Evolutionary conservation across 805 yeast genomes (phyloP).

Genomic region (Cyberlindnera xylosilytica): DNA sequence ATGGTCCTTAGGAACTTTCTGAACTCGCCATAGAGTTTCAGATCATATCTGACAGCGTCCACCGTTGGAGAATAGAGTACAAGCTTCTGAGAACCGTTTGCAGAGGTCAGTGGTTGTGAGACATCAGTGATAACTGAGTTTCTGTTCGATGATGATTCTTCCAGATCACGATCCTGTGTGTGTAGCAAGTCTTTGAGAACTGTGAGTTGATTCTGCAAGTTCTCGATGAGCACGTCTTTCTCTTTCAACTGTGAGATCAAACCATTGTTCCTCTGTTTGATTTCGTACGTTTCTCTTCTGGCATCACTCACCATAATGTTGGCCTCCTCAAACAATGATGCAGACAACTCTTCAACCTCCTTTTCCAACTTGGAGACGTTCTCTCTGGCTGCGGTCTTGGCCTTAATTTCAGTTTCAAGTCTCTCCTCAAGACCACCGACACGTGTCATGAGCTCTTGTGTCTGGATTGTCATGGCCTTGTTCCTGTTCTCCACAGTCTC

Average conservation of each 20-base stretch:
- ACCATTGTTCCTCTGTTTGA: conserved; percentile 55
- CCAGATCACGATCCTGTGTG: conserved; percentile 37
- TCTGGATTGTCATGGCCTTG: conserved; percentile 30
- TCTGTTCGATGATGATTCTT: conserved; percentile 15
- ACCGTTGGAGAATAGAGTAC: conserved; percentile 40
- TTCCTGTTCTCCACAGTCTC: conserved; percentile 19
- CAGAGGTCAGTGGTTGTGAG: not conserved
- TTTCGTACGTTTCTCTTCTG: conserved; percentile 58
- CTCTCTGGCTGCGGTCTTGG: conserved; percentile 48
- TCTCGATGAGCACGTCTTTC: conserved; percentile 62
- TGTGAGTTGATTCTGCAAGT: conserved; percentile 62
- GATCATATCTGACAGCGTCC: conserved; percentile 40
- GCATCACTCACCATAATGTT: conserved; percentile 83
- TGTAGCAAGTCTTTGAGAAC: conserved; percentile 62
- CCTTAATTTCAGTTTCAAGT: conserved; percentile 30
- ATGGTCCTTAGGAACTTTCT: conserved; percentile 35
- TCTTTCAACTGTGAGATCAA: conserved; percentile 56
- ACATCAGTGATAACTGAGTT: conserved; percentile 10
- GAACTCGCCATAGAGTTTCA: conserved; percentile 36
- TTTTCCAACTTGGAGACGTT: conserved; percentile 59
- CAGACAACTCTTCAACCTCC: conserved; percentile 79
- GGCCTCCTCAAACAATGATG: conserved; percentile 78
- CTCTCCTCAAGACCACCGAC: conserved; percentile 32
- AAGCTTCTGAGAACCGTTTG: conserved; percentile 22
- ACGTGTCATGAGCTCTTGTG: conserved; percentile 31